Evolutionary conservation across 371 early-diverging fungal genomes (phyloP).

Genomic region (Saksenaea oblongispora): DNA sequence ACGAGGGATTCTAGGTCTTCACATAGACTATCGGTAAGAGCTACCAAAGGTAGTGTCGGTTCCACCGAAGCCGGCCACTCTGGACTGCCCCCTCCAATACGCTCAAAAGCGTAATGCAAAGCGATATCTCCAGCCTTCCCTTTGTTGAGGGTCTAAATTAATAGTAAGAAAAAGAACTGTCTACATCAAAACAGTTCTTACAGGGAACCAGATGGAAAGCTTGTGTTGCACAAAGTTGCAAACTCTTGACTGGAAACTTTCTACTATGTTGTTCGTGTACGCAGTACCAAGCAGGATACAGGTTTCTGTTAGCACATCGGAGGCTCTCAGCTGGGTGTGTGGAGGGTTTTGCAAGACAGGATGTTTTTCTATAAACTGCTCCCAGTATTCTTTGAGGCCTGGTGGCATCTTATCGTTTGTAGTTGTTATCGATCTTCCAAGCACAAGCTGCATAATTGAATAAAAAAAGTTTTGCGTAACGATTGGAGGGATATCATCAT

Average conservation of each 20-base stretch:
- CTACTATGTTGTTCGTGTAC: constrained; percentile 6
- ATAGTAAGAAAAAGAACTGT: not conserved
- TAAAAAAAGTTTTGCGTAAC: constrained; percentile 4
- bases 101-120: not conserved
- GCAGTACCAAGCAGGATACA: constrained; percentile 1
- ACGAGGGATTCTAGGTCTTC: constrained; percentile 2
- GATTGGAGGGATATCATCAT: too few species aligned
- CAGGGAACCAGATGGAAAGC: constrained; percentile 2
- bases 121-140: not conserved
- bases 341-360: not conserved
- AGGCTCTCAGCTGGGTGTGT: not conserved
- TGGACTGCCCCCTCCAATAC: not conserved
- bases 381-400: not conserved
- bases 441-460: constrained; percentile 7
- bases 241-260: not conserved
- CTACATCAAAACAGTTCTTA: not conserved
- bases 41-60: not conserved
- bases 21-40: constrained; percentile 3
- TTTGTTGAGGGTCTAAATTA: not conserved
- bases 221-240: not conserved
- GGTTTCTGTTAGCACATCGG: constrained; percentile 7
- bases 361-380: not conserved
- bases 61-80: not conserved
- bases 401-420: constrained; percentile 2
- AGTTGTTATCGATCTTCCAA: constrained; percentile 1